Conservation (phyloP, 2,329 filamentous ascomycete genomes). For the Cryphonectria naterciae region DNA sequence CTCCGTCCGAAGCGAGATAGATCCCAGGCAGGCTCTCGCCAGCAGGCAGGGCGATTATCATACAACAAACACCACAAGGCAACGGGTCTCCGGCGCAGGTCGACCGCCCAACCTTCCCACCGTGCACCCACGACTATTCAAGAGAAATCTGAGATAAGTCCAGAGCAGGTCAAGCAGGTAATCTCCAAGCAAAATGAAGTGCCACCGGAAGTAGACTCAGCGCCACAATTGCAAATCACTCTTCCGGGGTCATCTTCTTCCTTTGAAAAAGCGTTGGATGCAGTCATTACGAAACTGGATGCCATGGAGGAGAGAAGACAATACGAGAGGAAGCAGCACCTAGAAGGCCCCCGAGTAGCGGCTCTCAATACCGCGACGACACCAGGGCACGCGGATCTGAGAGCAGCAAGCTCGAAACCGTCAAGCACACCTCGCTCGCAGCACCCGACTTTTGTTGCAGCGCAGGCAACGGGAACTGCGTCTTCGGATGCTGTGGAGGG, state of each 20-base stretch:
- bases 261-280: constrained; percentile 36
- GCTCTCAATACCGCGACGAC: constrained; percentile 6
- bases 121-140: constrained; percentile 14
- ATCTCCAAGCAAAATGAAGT: neutral
- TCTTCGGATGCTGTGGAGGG: constrained; percentile 25
- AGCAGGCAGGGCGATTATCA: constrained; percentile 15
- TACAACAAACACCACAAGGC: constrained; percentile 21
- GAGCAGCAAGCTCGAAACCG: neutral
- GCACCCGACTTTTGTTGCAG: neutral
- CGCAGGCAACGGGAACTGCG: neutral
- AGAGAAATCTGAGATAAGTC: constrained; percentile 12
- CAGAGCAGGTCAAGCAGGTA: neutral
- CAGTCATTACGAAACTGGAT: constrained; percentile 36
- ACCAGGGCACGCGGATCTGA: neutral
- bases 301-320: constrained; percentile 34
- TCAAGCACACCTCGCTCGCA: neutral
- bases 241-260: constrained; percentile 35
- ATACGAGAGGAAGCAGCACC: constrained; percentile 10
- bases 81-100: constrained; percentile 15
- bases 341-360: constrained; percentile 14
- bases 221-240: constrained; percentile 32
- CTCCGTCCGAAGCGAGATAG: neutral
- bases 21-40: neutral
- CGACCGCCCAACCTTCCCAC: neutral
- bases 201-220: neutral